A percentile compares a stretch with the other conserved stretches of the same genome.
Conservation (phyloP, 306 rosid genomes). For the Sicyos edulis region DNA sequence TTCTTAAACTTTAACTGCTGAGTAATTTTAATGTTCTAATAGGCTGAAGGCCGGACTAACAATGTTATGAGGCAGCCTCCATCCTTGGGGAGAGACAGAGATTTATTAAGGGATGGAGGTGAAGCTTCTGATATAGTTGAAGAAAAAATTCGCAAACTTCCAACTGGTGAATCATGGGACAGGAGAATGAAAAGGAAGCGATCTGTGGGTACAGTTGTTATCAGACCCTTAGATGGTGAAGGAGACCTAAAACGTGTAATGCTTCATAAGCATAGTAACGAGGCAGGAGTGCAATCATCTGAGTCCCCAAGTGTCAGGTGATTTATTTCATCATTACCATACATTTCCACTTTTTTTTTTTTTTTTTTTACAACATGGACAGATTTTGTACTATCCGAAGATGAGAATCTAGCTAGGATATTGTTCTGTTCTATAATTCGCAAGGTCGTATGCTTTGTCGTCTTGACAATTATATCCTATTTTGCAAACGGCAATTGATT, state of each 20-base stretch:
- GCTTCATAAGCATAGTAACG: conserved; percentile 58
- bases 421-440: not conserved
- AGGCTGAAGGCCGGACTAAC: conserved; percentile 62
- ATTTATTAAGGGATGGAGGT: conserved; percentile 42
- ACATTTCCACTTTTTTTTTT: not conserved
- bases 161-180: conserved; percentile 72
- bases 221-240: conserved; percentile 57
- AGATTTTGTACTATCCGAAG: conserved; percentile 5
- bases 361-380: not conserved
- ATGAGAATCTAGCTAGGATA: conserved; percentile 9
- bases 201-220: conserved; percentile 45
- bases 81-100: conserved; percentile 53
- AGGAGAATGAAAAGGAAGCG: conserved; percentile 72
- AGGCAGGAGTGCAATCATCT: conserved; percentile 41
- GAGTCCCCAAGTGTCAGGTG: conserved; percentile 66
- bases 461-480: not conserved
- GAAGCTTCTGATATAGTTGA: conserved; percentile 59
- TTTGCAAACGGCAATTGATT: no score
- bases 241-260: conserved; percentile 50
- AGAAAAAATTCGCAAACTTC: conserved; percentile 66
- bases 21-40: conserved; percentile 17
- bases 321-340: conserved; percentile 18
- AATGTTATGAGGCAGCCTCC: conserved; percentile 46
- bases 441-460: not conserved
- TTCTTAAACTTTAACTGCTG: not conserved